phyloP scores from a whole-genome alignment of 2,329 filamentous ascomycete genomes.

The Samsoniella hepiali region DNA sequence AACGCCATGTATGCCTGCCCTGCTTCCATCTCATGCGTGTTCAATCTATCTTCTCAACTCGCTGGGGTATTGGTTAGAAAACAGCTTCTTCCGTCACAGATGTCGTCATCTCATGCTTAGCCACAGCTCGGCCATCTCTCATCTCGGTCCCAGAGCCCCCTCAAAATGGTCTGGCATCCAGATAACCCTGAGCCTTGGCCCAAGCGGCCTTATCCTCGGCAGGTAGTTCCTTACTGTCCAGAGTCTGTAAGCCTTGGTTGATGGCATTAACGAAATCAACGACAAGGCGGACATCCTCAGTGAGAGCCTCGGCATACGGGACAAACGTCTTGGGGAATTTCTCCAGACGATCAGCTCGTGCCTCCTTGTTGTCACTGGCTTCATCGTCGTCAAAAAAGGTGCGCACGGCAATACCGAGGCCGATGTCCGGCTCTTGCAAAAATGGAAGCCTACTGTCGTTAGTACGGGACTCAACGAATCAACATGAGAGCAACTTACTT shows the following conservation, averaged over 20 bases:
- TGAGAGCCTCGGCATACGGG: constrained; percentile 56
- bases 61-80: constrained; percentile 12
- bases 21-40: constrained; percentile 11
- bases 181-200: constrained; percentile 54
- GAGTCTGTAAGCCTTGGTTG: constrained; percentile 53
- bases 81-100: constrained; percentile 5
- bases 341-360: constrained; percentile 43
- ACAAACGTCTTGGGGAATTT: constrained; percentile 53
- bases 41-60: constrained; percentile 5
- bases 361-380: constrained; percentile 50
- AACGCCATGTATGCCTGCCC: constrained; percentile 12
- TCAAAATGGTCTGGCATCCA: constrained; percentile 44
- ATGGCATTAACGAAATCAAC: constrained; percentile 58
- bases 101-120: constrained; percentile 11
- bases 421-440: constrained; percentile 66
- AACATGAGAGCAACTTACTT: constrained; percentile 50
- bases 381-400: constrained; percentile 73
- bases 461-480: constrained; percentile 18
- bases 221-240: constrained; percentile 47
- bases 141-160: neutral
- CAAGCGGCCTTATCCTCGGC: constrained; percentile 48
- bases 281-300: constrained; percentile 57
- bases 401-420: constrained; percentile 74
- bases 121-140: neutral
- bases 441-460: constrained; percentile 57